Conservation (phyloP, 164 flowering plant species). For the Piper longum region DNA sequence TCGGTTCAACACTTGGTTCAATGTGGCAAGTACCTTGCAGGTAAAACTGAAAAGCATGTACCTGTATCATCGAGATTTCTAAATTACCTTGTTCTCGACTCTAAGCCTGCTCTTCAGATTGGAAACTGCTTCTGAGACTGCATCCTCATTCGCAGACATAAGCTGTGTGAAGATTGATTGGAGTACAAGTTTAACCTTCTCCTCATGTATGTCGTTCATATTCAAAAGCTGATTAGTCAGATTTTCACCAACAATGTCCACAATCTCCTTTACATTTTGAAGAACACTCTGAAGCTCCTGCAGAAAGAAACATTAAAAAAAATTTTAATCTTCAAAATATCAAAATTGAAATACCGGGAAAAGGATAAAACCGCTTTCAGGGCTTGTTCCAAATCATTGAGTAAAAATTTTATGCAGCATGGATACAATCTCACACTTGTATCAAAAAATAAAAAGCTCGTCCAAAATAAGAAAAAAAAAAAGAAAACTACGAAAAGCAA, state of each 20-base stretch:
- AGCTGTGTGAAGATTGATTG: constrained; percentile 47
- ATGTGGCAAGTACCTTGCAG: neutral
- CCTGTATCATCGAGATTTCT: neutral
- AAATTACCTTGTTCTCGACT: constrained; percentile 40
- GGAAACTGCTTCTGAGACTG: constrained; percentile 23
- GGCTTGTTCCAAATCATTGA: no score
- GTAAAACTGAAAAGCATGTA: no score
- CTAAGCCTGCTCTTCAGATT: constrained; percentile 49
- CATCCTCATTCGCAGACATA: constrained; percentile 58
- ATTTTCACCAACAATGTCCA: constrained; percentile 46
- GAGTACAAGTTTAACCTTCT: constrained; percentile 37
- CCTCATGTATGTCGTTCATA: constrained; percentile 28
- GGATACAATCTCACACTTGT: no score
- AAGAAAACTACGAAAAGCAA: neutral
- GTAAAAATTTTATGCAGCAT: no score
- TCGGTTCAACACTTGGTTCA: no score
- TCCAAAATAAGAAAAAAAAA: neutral
- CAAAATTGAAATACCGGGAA: neutral
- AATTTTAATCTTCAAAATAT: neutral
- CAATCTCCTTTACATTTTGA: constrained; percentile 62
- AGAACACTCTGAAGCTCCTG: constrained; percentile 73
- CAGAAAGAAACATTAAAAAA: neutral
- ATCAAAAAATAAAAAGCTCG: no score
- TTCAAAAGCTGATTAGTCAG: constrained; percentile 28
- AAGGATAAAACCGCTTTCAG: neutral